These are phyloP conservation scores for Mortierella sp. DNA, from an alignment of 371 early-diverging fungal species.

Conservation along the genomic window DNA sequence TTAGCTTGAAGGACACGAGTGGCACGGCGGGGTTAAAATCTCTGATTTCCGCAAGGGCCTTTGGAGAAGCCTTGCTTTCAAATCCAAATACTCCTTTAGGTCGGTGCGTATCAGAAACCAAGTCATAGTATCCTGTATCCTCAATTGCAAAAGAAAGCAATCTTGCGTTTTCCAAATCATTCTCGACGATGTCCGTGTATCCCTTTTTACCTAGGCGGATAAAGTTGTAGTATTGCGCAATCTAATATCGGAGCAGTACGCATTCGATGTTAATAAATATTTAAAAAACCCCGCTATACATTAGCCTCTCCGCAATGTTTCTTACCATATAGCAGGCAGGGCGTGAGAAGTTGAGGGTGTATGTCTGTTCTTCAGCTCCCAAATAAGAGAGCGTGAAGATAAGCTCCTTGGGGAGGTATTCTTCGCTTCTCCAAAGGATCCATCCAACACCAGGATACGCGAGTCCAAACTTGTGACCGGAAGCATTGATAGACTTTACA, in stretches of 20 bases:
- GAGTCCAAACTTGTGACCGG: conserved; percentile 76
- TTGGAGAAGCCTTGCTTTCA: conserved; percentile 1
- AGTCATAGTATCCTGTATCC: conserved; percentile 64
- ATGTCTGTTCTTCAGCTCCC: conserved; percentile 70
- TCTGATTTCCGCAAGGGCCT: conserved; percentile 9
- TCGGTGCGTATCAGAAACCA: conserved; percentile 71
- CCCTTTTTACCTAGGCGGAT: conserved; percentile 77
- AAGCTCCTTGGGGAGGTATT: conserved; percentile 73
- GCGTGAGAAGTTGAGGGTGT: conserved; percentile 79
- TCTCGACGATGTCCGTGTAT: conserved; percentile 68
- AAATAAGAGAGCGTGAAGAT: conserved; percentile 79
- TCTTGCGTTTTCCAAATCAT: conserved; percentile 65
- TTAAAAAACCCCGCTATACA: background rate
- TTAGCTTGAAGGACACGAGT: conserved; percentile 67
- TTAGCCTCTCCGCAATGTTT: background rate
- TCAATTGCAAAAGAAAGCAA: conserved; percentile 66
- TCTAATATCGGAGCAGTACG: conserved; percentile 18
- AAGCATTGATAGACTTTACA: conserved; percentile 69
- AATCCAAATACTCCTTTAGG: conserved; percentile 59
- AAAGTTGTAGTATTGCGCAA: conserved; percentile 83
- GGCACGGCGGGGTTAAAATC: conserved; percentile 65
- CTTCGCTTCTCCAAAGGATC: conserved; percentile 73
- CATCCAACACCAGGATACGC: conserved; percentile 75
- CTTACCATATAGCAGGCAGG: conserved; percentile 70
- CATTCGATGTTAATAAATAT: no score